Conservation (phyloP, 139 green algal species). For the Chlamydomonas sp. region DNA sequence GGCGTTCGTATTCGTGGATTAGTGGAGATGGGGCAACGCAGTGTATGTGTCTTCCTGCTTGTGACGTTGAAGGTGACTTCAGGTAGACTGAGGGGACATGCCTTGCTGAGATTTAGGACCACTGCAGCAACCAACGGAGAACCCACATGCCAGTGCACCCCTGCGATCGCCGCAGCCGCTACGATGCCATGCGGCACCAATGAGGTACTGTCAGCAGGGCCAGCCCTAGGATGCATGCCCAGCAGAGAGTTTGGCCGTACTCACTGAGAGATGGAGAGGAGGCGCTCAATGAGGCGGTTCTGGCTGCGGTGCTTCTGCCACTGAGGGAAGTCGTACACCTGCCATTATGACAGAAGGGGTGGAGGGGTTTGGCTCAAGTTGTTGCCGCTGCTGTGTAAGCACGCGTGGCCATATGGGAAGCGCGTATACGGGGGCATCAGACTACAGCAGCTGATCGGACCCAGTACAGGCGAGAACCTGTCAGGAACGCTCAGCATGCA, state of each 20-base stretch:
- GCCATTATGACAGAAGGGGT: neutral
- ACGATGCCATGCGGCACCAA: neutral
- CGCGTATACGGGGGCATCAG: too few relatives aligned
- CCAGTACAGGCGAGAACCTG: too few relatives aligned
- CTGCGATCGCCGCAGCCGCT: neutral
- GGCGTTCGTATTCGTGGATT: neutral
- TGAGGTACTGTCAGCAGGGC: neutral
- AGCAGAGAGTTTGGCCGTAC: neutral
- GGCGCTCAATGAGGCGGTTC: conserved; percentile 37
- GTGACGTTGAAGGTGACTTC: neutral
- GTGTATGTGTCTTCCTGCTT: neutral
- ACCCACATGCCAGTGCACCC: neutral
- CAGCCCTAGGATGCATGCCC: neutral
- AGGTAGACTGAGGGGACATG: neutral
- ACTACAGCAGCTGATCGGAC: too few relatives aligned
- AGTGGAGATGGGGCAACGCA: neutral
- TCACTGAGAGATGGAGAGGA: conserved; percentile 46
- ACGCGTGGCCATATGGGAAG: neutral
- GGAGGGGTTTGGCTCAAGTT: neutral
- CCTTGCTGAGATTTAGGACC: neutral
- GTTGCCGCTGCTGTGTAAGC: neutral
- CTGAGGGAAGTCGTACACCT: conserved; percentile 51
- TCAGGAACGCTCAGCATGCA: neutral
- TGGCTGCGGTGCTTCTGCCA: conserved; percentile 44
- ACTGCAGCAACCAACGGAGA: too few relatives aligned